Base-by-base conservation (phyloP, 202 grass and related monocot species). In the Digitaria exilis region DNA sequence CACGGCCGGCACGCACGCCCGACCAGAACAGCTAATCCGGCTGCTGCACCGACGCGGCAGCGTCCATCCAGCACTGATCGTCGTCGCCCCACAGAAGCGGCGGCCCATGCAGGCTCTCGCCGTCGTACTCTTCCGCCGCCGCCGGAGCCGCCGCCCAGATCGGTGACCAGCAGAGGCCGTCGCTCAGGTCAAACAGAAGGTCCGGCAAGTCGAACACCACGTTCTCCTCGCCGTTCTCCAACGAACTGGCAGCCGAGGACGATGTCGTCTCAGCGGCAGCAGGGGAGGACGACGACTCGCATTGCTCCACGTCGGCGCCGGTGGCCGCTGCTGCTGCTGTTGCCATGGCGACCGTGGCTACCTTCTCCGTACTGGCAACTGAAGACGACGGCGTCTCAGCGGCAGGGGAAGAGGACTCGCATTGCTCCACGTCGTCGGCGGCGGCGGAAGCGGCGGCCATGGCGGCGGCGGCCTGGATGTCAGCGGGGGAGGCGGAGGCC, bases 381-480 rank as follows among this genome's bases (percentile, higher is more conserved):
- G 69, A 82, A 16, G 77, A 49, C 44, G 44, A 50, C 8, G 70
- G 31, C 46, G 46, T 52, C 70, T 51, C 28, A 18, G 4, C 28
- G 19, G 9, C 10, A n/a, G 12, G 70, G 4, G 69, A 72, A n/a
- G n/a, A n/a, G n/a, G 17, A 51, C 22, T 25, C 50, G 31, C 72
- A 75, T 75, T 75, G 73, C 46, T 79, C 30, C 1, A 24, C 61
- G 1, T 42, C 65, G 5, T 4, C 9, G 0, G 2, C 24, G 7
- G 46, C 69, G 26, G 54, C 54, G n/a, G n/a, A n/a, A n/a, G n/a
- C n/a, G 2, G 82, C 81, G 0, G 83, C 87, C 17, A 74, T 1
- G 49, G 79, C 42, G 11, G 84, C 92, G 0, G 92, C 92, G 2
- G 89, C 89, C 73, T 89, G 92, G 84, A 94, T 87, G 56, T 90